Percentiles rank a stretch among this genome's conserved stretches.
Conservation (phyloP, 805 yeast species). For the Sugiyamaella marilandica region DNA sequence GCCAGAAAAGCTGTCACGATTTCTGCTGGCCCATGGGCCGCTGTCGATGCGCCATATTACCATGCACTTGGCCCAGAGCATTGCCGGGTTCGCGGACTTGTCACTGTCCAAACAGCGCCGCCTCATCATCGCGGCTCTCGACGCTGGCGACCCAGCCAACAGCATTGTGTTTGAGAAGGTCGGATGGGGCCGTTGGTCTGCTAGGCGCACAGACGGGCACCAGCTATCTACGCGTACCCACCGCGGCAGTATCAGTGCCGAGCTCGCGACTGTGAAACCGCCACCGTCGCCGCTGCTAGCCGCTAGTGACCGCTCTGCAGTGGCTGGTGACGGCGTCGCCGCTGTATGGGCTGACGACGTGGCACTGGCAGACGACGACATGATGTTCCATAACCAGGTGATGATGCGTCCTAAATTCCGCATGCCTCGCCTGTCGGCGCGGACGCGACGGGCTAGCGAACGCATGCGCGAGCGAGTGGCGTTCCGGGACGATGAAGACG, state of each 20-base stretch:
- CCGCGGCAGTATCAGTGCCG: slow-evolving; percentile 26
- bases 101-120: slow-evolving; percentile 86
- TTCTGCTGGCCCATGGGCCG: slow-evolving; percentile 74
- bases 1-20: slow-evolving; percentile 64
- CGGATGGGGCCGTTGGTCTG: slow-evolving; percentile 99
- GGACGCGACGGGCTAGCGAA: slow-evolving; percentile 10
- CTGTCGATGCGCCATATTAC: slow-evolving; percentile 88
- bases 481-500: slow-evolving; percentile 26
- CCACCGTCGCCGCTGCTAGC: slow-evolving; percentile 34
- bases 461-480: slow-evolving; percentile 12
- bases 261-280: slow-evolving; percentile 19
- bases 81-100: slow-evolving; percentile 72
- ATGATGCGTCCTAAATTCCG: not conserved
- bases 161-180: slow-evolving; percentile 70
- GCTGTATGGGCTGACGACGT: slow-evolving; percentile 29
- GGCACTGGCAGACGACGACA: slow-evolving; percentile 30
- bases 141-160: slow-evolving; percentile 50
- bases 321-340: slow-evolving; percentile 7
- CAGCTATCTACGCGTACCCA: slow-evolving; percentile 6
- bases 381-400: slow-evolving; percentile 29
- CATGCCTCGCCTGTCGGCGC: not conserved
- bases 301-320: slow-evolving; percentile 22
- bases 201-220: slow-evolving; percentile 38
- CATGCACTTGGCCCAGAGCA: slow-evolving; percentile 64
- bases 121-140: slow-evolving; percentile 83